These are phyloP conservation scores for Backusella sp. DNA, from an alignment of 192 early-diverging fungal genomes.

Conservation along the genomic window DNA sequence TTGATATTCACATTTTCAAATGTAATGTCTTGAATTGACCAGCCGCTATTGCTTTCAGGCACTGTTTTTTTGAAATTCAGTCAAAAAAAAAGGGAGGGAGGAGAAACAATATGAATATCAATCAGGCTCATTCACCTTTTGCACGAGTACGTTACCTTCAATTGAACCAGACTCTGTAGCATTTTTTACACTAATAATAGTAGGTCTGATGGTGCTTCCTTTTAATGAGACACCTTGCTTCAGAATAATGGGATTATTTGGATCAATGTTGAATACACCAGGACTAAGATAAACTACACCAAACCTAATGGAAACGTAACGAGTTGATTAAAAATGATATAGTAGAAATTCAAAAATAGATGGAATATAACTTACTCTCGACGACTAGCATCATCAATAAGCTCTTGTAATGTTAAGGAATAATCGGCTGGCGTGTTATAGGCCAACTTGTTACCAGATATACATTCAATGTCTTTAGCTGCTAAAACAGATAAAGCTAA, in stretches of 20 bases:
- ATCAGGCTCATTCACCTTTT: background rate
- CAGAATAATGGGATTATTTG: constrained; percentile 10
- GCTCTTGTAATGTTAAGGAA: constrained; percentile 7
- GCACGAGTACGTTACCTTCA: constrained; percentile 10
- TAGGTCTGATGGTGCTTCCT: constrained; percentile 10
- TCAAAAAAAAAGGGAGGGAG: background rate
- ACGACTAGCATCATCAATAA: constrained; percentile 17
- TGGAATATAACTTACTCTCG: background rate
- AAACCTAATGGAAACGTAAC: background rate
- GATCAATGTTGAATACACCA: background rate
- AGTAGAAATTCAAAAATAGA: background rate
- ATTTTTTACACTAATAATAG: constrained; percentile 11
- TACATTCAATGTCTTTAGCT: background rate
- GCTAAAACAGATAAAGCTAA: background rate
- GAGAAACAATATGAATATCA: background rate
- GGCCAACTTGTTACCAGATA: background rate
- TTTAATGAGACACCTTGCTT: constrained; percentile 15
- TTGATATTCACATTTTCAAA: constrained; percentile 30
- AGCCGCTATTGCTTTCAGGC: constrained; percentile 3
- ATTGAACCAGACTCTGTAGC: constrained; percentile 5
- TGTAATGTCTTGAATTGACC: constrained; percentile 21
- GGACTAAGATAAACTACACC: background rate
- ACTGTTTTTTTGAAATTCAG: constrained; percentile 10
- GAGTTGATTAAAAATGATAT: background rate
- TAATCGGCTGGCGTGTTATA: background rate